Conservation (phyloP, 2,329 filamentous ascomycete species). For the Chalara sp. region DNA sequence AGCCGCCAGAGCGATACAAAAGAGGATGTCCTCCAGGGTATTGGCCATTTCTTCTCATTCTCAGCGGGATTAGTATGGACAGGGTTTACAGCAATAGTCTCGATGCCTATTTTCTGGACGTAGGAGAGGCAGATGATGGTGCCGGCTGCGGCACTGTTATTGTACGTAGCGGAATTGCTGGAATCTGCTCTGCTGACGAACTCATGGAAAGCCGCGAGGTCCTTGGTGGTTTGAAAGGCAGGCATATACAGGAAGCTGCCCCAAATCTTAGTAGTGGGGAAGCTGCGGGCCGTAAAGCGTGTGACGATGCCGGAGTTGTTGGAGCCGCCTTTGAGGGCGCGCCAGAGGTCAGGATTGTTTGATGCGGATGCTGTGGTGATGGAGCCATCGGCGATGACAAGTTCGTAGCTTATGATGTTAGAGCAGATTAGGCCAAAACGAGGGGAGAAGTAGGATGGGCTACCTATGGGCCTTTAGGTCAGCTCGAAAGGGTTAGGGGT, state of each 20-base stretch:
- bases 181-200: too few relatives aligned
- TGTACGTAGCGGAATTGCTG: constrained; percentile 4
- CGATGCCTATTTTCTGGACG: constrained; percentile 13
- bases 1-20: constrained; percentile 27
- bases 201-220: constrained; percentile 21
- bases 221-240: constrained; percentile 16
- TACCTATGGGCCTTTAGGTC: background rate
- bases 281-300: constrained; percentile 5
- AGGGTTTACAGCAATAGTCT: constrained; percentile 29
- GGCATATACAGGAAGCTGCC: constrained; percentile 29
- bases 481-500: background rate
- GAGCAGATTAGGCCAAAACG: constrained; percentile 40
- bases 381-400: constrained; percentile 10
- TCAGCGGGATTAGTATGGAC: constrained; percentile 19
- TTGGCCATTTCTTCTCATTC: constrained; percentile 25
- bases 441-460: constrained; percentile 9
- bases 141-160: constrained; percentile 20
- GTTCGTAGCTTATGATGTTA: constrained; percentile 33
- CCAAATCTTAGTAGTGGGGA: constrained; percentile 22
- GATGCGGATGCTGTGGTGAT: constrained; percentile 8
- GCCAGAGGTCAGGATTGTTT: constrained; percentile 9
- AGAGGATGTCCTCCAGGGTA: constrained; percentile 24
- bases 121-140: constrained; percentile 25
- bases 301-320: constrained; percentile 16
- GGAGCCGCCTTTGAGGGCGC: constrained; percentile 13